A percentile compares a stretch with the other conserved stretches of the same genome.
Conservation (phyloP, 352 stramenopile genomes). For the Pythium periplocum region DNA sequence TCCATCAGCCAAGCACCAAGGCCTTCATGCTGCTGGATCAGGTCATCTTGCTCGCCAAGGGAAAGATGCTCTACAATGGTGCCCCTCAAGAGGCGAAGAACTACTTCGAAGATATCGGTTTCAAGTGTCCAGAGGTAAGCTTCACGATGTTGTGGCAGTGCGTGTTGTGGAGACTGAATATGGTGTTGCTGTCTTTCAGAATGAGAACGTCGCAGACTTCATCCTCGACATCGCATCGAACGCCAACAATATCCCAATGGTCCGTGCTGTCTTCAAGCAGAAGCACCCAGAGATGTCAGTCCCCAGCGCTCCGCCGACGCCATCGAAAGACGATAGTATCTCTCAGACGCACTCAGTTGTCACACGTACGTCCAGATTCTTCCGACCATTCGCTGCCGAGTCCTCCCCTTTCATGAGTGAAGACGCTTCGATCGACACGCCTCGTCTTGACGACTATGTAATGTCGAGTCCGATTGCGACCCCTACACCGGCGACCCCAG, state of each 20-base stretch:
- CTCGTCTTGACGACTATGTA: conserved; percentile 23
- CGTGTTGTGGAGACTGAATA: too few relatives aligned
- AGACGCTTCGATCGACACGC: conserved; percentile 35
- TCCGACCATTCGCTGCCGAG: conserved; percentile 17
- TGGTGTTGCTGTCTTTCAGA: conserved; percentile 9
- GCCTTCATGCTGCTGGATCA: conserved; percentile 89
- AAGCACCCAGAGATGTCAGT: conserved; percentile 1
- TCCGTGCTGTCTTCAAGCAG: conserved; percentile 42
- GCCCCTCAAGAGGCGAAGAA: conserved; percentile 36
- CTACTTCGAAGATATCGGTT: conserved; percentile 63
- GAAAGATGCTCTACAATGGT: conserved; percentile 61
- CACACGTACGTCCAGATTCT: too few relatives aligned
- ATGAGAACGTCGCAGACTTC: conserved; percentile 82
- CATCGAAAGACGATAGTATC: neutral
- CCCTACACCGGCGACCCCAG: conserved; percentile 8
- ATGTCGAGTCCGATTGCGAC: too few relatives aligned
- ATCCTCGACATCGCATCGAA: conserved; percentile 74
- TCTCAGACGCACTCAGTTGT: conserved; percentile 13
- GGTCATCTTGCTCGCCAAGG: conserved; percentile 87
- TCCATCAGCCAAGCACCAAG: conserved; percentile 88
- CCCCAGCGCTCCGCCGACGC: conserved; percentile 4
- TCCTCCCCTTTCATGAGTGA: conserved; percentile 60
- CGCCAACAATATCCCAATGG: conserved; percentile 50
- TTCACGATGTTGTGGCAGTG: too few relatives aligned
- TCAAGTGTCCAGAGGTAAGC: conserved; percentile 36